Conservation (phyloP, 129 eudicot genomes). For the Calendula officinalis region DNA sequence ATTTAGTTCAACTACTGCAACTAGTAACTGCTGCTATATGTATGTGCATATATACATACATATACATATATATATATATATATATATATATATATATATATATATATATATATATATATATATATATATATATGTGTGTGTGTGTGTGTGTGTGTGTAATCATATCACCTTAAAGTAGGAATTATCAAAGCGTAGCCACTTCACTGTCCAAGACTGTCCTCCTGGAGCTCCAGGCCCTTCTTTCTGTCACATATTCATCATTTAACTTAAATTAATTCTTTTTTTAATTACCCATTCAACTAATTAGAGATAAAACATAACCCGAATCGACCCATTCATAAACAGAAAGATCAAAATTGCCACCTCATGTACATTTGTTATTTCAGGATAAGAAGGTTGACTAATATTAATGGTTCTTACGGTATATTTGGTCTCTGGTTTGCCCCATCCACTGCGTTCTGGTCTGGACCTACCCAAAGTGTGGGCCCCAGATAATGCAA, state of each 20-base stretch:
- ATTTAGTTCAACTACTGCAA: slow-evolving; percentile 1
- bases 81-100: neutral
- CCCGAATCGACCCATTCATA: too few species aligned
- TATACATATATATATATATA: neutral
- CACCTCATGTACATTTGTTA: neutral
- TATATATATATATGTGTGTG: neutral
- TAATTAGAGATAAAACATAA: too few species aligned
- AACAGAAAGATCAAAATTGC: slow-evolving; percentile 1
- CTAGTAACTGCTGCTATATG: neutral
- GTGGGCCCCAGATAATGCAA: slow-evolving; percentile 97
- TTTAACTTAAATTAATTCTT: neutral
- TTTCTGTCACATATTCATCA: slow-evolving; percentile 59
- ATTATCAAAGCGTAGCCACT: slow-evolving; percentile 97
- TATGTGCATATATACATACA: neutral
- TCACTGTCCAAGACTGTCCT: slow-evolving; percentile 95
- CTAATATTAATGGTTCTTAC: slow-evolving; percentile 38
- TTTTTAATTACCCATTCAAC: too few species aligned
- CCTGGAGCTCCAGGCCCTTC: slow-evolving; percentile 99
- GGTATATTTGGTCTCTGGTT: slow-evolving; percentile 95
- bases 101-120: neutral
- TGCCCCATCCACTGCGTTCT: slow-evolving; percentile 99
- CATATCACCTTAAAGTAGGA: slow-evolving; percentile 82
- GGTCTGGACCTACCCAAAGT: slow-evolving; percentile 98
- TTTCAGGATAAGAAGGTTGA: neutral
- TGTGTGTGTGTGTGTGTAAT: neutral